These are phyloP conservation scores for Phytophthora ohioensis DNA, from an alignment of 352 stramenopile genomes.

Conservation along the genomic window DNA sequence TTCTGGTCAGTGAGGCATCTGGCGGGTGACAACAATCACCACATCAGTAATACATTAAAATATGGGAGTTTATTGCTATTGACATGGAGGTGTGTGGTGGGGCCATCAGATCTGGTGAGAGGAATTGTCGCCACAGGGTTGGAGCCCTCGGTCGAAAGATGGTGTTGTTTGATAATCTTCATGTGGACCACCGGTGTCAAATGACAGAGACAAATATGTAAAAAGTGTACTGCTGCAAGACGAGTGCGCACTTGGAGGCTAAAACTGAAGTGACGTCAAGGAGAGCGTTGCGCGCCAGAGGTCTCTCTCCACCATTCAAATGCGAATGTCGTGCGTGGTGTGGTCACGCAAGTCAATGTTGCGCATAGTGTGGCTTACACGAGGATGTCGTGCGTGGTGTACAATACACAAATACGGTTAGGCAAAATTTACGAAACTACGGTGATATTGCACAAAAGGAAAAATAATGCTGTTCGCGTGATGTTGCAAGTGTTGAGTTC, in stretches of 20 bases:
- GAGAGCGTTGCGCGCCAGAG: background rate
- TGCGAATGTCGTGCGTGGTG: background rate
- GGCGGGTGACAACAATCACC: constrained; percentile 6
- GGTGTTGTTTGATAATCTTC: constrained; percentile 50
- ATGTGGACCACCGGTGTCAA: constrained; percentile 29
- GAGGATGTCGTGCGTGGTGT: too few species aligned
- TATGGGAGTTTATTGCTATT: too few species aligned
- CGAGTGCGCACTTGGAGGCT: background rate
- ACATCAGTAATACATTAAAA: background rate
- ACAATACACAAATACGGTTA: too few species aligned
- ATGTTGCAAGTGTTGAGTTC: too few species aligned
- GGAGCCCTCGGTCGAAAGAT: constrained; percentile 58
- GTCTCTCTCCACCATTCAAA: constrained; percentile 8
- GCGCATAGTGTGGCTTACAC: background rate
- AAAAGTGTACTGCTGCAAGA: too few species aligned
- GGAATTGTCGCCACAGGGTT: constrained; percentile 47
- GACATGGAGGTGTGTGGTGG: constrained; percentile 6
- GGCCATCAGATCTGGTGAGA: constrained; percentile 55
- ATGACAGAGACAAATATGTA: background rate
- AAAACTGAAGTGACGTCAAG: background rate
- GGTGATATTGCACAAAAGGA: too few species aligned
- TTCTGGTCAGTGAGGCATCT: constrained; percentile 22
- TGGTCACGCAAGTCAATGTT: background rate
- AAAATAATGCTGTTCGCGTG: too few species aligned
- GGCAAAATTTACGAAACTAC: too few species aligned